Evolutionary conservation across 768 basidiomycete genomes (phyloP).

Genomic region (Tremella fuciformis): DNA sequence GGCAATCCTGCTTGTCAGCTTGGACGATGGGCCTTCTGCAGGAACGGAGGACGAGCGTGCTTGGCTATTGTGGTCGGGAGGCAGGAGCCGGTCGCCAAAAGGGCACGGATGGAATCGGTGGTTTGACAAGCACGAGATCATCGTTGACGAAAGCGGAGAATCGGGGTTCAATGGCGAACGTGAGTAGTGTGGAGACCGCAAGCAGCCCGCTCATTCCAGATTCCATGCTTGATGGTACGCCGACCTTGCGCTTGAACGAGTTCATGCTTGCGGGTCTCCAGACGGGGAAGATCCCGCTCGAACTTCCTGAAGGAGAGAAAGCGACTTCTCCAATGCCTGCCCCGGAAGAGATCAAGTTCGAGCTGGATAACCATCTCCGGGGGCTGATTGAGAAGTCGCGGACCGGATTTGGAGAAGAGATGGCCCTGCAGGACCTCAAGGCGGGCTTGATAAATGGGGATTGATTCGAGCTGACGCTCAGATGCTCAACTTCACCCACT

Average conservation of each 20-base stretch:
- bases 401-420: slow-evolving; percentile 69
- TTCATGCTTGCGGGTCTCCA: slow-evolving; percentile 77
- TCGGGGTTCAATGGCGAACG: slow-evolving; percentile 96
- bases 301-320: slow-evolving; percentile 54
- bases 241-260: slow-evolving; percentile 92
- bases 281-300: slow-evolving; percentile 71
- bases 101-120: slow-evolving; percentile 83
- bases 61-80: slow-evolving; percentile 75
- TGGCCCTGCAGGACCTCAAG: slow-evolving; percentile 73
- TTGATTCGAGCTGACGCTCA: slow-evolving; percentile 38
- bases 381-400: slow-evolving; percentile 62
- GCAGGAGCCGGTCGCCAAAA: slow-evolving; percentile 29
- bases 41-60: slow-evolving; percentile 72
- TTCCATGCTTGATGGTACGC: slow-evolving; percentile 71
- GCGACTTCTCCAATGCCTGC: slow-evolving; percentile 55
- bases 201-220: slow-evolving; percentile 22
- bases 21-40: slow-evolving; percentile 74
- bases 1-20: slow-evolving; percentile 77
- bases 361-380: slow-evolving; percentile 60
- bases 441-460: slow-evolving; percentile 53
- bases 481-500: slow-evolving; percentile 80
- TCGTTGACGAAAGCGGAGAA: slow-evolving; percentile 91
- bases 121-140: slow-evolving; percentile 94
- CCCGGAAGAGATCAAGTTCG: slow-evolving; percentile 70
- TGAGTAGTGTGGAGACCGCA: slow-evolving; percentile 57